Percentiles rank a stretch among this genome's conserved stretches.
These are phyloP conservation scores for Coemansia sp. DNA, from an alignment of 192 early-diverging fungal species.

Conservation along the genomic window DNA sequence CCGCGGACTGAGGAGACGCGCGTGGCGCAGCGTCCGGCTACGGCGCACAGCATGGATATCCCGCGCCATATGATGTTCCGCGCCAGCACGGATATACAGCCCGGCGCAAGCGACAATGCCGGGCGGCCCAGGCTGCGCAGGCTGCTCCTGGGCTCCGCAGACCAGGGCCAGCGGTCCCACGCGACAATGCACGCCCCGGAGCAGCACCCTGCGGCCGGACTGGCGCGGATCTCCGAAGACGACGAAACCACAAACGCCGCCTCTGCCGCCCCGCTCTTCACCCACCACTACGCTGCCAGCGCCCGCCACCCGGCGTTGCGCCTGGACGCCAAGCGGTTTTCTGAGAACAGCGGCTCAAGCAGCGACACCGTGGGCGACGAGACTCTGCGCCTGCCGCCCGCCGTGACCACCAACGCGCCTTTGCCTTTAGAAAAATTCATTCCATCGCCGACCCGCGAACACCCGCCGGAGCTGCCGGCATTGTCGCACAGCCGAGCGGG, in stretches of 20 bases:
- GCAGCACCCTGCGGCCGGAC: constrained; percentile 3
- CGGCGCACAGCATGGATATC: neutral
- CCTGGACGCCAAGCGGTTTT: constrained; percentile 32
- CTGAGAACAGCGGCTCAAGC: constrained; percentile 52
- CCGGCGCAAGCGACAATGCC: constrained; percentile 15
- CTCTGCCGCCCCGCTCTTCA: no score
- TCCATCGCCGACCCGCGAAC: constrained; percentile 26
- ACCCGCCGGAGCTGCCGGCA: constrained; percentile 25
- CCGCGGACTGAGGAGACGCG: no score
- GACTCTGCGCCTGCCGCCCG: constrained; percentile 9
- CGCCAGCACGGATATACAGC: constrained; percentile 42
- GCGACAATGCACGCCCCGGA: neutral
- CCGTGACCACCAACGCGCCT: no score
- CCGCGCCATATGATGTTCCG: constrained; percentile 5
- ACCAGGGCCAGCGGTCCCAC: constrained; percentile 5
- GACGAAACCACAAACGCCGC: no score
- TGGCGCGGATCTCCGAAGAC: constrained; percentile 41
- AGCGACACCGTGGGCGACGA: constrained; percentile 26
- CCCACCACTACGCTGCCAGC: no score
- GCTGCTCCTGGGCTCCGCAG: constrained; percentile 20
- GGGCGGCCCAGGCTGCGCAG: constrained; percentile 35
- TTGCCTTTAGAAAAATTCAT: neutral
- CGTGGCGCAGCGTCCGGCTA: neutral
- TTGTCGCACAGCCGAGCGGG: constrained; percentile 24
- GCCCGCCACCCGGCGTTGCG: neutral